Base-by-base conservation (phyloP, 2,329 filamentous ascomycete species). In the Ambrosiella cleistominuta region DNA sequence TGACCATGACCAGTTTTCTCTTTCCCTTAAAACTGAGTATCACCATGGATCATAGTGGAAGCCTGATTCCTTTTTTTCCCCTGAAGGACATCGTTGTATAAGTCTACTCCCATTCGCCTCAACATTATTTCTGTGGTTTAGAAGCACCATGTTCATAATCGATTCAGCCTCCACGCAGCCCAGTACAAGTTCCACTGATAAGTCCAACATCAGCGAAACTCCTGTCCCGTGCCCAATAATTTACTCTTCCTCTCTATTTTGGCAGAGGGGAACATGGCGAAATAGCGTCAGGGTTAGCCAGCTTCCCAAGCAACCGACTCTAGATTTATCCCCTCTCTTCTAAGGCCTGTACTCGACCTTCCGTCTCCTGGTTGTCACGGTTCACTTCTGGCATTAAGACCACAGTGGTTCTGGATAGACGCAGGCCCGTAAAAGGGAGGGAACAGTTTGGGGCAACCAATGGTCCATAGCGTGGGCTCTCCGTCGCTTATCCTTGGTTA, bases 211-310 rank as follows among this genome's bases (percentile, higher is more conserved):
- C 36, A 15, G 7, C 4, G 27, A 11, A 7, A 54, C 17, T 38
- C 15, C 35, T 40, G 52, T 15, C 37, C 52, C 8, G n/a, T 44
- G 38, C n/a, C 12, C 2, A 19, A 8, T 6, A 15, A 42, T 39
- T 37, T 54, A 54, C 39, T 36, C 39, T 54, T 19, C 52, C 52
- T 38, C 52, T 54, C 52, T 54, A 54, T 54, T 54, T 54, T 54
- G 52, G n/a, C 19, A 38, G 39, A 42, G 17, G 37, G 37, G 15
- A 42, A 54, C 52, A 54, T 54, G 38, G 36, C 52, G 52, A 54
- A 40, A 40, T 40, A 19, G 7, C 37, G 36, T 5, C 52, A 9
- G 15, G 51, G 36, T 13, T 36, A 7, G 13, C 17, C 37, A 55
- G 8, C 38, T 55, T 27, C 53, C 52, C 36, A 17, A 17, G n/a